These are phyloP conservation scores for Buddleja alternifolia DNA, from an alignment of 257 asterid species.

Conservation along the genomic window DNA sequence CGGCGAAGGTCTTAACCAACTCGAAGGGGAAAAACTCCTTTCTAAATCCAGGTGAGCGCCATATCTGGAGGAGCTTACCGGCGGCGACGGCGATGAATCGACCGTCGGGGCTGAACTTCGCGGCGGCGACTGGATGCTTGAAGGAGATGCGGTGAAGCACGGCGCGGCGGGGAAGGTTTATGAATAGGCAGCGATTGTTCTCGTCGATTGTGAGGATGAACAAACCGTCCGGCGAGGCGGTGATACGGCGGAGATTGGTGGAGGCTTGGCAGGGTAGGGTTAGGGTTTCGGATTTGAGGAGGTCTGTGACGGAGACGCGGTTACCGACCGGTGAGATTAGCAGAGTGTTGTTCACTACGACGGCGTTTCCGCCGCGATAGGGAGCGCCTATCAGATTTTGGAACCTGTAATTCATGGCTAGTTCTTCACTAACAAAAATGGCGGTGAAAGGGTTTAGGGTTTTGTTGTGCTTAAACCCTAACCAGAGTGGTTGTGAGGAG, in stretches of 20 bases:
- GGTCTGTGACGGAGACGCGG: constrained; percentile 91
- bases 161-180: constrained; percentile 80
- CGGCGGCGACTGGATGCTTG: constrained; percentile 68
- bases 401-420: constrained; percentile 80
- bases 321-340: constrained; percentile 87
- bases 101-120: constrained; percentile 85
- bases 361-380: constrained; percentile 88
- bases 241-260: constrained; percentile 74
- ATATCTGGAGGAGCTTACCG: constrained; percentile 87
- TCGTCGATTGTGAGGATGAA: constrained; percentile 87
- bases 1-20: constrained; percentile 72
- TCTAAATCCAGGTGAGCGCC: constrained; percentile 91
- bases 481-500: background rate
- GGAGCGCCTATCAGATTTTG: constrained; percentile 94
- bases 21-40: constrained; percentile 93
- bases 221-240: constrained; percentile 84
- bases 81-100: constrained; percentile 78
- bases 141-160: constrained; percentile 82
- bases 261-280: constrained; percentile 90
- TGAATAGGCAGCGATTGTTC: constrained; percentile 80
- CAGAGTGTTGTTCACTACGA: constrained; percentile 53
- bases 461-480: constrained; percentile 42
- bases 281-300: constrained; percentile 72
- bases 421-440: background rate
- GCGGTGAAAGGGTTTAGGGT: background rate